A percentile compares a stretch with the other conserved stretches of the same genome.
Evolutionary conservation across 2,329 filamentous ascomycete genomes (phyloP).

Genomic region (Didymella pinodella): DNA sequence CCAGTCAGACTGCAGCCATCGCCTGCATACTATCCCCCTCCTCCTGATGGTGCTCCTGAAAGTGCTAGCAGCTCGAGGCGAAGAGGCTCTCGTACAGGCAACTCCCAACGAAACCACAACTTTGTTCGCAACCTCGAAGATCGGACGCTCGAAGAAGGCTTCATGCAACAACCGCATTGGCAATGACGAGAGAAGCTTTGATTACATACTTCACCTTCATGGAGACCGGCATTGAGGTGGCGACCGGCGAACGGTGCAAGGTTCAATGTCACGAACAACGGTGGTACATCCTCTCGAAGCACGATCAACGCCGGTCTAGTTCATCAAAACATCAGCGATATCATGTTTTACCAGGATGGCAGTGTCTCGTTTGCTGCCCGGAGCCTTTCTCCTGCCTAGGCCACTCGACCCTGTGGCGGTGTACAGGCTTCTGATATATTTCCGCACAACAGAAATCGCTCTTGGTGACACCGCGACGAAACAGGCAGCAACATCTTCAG

Average conservation of each 20-base stretch:
- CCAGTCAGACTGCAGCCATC: conserved; percentile 94
- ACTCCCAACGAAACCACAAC: conserved; percentile 72
- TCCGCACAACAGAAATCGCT: conserved; percentile 3
- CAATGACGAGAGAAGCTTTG: conserved; percentile 55
- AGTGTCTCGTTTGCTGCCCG: neutral
- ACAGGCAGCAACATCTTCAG: conserved; percentile 6
- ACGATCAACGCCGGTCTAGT: neutral
- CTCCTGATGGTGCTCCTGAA: conserved; percentile 80
- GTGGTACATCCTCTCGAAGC: conserved; percentile 24
- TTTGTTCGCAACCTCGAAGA: conserved; percentile 97
- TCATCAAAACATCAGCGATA: conserved; percentile 1
- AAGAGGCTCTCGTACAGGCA: conserved; percentile 75
- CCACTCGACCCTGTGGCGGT: conserved; percentile 14
- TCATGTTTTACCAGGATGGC: neutral
- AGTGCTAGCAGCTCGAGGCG: conserved; percentile 71
- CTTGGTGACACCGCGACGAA: neutral
- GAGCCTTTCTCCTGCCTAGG: neutral
- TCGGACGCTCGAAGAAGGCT: conserved; percentile 90
- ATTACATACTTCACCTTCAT: neutral
- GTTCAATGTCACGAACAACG: neutral
- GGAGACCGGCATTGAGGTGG: conserved; percentile 12
- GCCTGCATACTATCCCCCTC: conserved; percentile 95
- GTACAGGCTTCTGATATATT: conserved; percentile 9
- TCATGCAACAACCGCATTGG: conserved; percentile 77
- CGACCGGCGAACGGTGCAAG: neutral